phyloP scores from a whole-genome alignment of 345 rosid genomes.

The Garcia nutans region DNA sequence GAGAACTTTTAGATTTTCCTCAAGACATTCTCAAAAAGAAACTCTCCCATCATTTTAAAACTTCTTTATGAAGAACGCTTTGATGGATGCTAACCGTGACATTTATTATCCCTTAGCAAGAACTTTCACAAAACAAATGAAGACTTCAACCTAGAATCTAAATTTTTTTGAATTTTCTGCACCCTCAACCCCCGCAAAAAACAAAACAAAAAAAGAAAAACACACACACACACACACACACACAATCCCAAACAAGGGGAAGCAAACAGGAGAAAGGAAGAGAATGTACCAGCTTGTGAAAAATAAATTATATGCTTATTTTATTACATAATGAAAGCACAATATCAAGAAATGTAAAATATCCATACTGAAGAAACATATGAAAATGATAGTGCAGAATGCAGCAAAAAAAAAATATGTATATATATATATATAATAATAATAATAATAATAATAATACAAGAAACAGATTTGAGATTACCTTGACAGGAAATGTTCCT shows the following conservation, averaged over 20 bases:
- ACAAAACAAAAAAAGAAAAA: background rate
- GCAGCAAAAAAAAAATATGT: too few relatives aligned
- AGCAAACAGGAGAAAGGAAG: background rate
- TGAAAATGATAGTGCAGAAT: background rate
- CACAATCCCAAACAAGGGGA: background rate
- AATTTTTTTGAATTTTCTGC: background rate
- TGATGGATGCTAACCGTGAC: too few relatives aligned
- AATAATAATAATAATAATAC: background rate
- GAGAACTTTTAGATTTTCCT: background rate
- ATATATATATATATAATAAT: too few relatives aligned
- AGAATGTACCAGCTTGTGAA: background rate
- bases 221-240: background rate
- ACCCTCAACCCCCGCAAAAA: background rate
- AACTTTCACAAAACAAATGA: background rate
- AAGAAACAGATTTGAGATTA: slow-evolving; percentile 26
- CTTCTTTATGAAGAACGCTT: background rate
- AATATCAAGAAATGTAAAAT: background rate
- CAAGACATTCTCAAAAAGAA: background rate
- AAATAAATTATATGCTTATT: slow-evolving; percentile 5
- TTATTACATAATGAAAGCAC: slow-evolving; percentile 3
- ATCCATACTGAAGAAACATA: background rate
- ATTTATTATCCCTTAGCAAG: background rate
- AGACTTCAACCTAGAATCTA: slow-evolving; percentile 3
- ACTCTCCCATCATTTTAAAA: background rate
- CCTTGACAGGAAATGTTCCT: slow-evolving; percentile 99